Evolutionary conservation across 805 yeast genomes (phyloP), one percentile per base, ranked within the genome.

Genomic region (Clavispora phyllophila): DNA sequence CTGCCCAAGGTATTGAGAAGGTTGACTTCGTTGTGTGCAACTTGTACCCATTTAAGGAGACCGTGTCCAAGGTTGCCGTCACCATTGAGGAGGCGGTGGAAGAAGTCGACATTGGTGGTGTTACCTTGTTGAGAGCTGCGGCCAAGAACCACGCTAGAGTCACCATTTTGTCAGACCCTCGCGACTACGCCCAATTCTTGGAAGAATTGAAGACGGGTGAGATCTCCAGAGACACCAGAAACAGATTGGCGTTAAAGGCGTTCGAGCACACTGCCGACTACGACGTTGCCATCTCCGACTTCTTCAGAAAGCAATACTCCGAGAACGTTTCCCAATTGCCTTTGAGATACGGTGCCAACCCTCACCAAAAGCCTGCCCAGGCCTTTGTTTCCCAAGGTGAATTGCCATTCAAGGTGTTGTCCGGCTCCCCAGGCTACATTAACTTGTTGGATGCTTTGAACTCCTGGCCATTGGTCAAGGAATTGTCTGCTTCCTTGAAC

Each of bases 291-390:
- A 93, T 93, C 61, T 79, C 96, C 44, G 99, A 93, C 72, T 93
- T 88, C 67, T 93, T 93, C 81, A 83, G 99, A 76, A 93, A 89
- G 73, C 90, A 88, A 71, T 93, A 93, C 74, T 79, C 96, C 39
- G 98, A 91, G 72, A 85, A 82, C 63, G 73, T 71, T 37, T 78
- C 93, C 42, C 98, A 91, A 78, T 76, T 93, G 67, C 91, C 97
- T 23, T 78, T 93, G 59, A 84, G 99, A 75, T 93, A 93, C 68
- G 99, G 99, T 66, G 96, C 96, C 46, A 93, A 93, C 75, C 99
- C 99, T 47, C 98, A 93, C 69, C 99, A 93, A 76, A 93, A 88
- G 70, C 99, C 99, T 39, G 97, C 99, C 24, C 99, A 93, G 75
- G 96, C 98, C 41, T 93, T 69, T 61, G 95, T 93, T 44, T 65